Conservation (phyloP, 2,329 filamentous ascomycete species). For the Colletotrichum liriopes region DNA sequence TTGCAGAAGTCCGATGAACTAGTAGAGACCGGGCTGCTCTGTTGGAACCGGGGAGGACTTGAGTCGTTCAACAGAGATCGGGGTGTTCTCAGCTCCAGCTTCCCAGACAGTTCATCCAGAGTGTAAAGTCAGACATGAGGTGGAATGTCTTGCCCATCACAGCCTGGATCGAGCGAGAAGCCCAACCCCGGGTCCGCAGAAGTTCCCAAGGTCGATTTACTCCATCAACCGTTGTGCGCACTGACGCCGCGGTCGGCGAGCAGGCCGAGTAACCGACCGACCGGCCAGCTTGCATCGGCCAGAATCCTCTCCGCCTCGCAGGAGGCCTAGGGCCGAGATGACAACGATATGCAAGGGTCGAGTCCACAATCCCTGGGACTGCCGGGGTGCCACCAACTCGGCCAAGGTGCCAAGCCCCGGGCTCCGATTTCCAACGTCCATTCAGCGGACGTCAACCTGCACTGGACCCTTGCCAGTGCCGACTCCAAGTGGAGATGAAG, state of each 20-base stretch:
- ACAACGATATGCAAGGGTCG: slow-evolving; percentile 21
- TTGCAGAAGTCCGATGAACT: slow-evolving; percentile 12
- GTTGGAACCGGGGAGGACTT: slow-evolving; percentile 6
- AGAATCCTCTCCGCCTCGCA: slow-evolving; percentile 14
- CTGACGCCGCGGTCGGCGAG: slow-evolving; percentile 6
- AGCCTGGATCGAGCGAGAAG: background rate
- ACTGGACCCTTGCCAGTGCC: slow-evolving; percentile 29
- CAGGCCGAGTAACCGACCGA: slow-evolving; percentile 16
- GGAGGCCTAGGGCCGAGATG: slow-evolving; percentile 20
- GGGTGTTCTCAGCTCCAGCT: background rate
- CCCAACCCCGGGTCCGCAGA: background rate
- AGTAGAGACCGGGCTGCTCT: slow-evolving; percentile 14
- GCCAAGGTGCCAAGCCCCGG: slow-evolving; percentile 29
- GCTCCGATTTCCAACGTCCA: slow-evolving; percentile 29
- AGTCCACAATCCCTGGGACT: slow-evolving; percentile 1
- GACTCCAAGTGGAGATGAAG: slow-evolving; percentile 31
- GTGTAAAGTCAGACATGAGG: background rate
- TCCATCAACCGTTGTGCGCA: background rate
- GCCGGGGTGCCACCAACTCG: slow-evolving; percentile 27
- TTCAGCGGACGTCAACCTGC: slow-evolving; percentile 26
- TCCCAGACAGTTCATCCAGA: background rate
- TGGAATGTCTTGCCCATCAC: background rate
- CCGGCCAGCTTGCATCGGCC: slow-evolving; percentile 24
- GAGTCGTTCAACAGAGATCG: slow-evolving; percentile 14
- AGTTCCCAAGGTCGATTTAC: background rate